phyloP scores from a whole-genome alignment of 169 alveolate species.

The Theileria sp. region DNA sequence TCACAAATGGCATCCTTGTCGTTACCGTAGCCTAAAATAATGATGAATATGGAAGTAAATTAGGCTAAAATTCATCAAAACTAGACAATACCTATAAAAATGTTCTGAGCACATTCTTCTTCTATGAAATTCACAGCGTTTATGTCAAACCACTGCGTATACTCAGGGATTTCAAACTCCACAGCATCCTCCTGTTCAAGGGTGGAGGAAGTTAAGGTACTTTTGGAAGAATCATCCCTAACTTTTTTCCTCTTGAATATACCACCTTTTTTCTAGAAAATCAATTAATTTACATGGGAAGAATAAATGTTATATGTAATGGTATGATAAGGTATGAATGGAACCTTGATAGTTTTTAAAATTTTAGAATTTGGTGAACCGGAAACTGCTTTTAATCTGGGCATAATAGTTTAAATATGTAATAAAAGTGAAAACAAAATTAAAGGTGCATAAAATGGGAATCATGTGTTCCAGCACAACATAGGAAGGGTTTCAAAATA shows the following conservation, averaged over 20 bases:
- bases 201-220: neutral
- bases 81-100: constrained; percentile 17
- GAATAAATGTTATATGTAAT: neutral
- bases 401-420: neutral
- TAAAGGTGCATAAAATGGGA: neutral
- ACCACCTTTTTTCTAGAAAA: neutral
- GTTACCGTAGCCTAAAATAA: constrained; percentile 11
- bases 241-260: neutral
- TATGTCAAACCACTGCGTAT: constrained; percentile 43
- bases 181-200: neutral
- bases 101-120: constrained; percentile 36
- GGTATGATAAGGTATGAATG: neutral
- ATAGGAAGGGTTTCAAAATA: constrained; percentile 8
- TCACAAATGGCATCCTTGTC: constrained; percentile 14
- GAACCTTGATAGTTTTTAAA: neutral
- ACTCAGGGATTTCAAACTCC: constrained; percentile 4
- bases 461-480: neutral
- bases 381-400: neutral
- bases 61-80: neutral
- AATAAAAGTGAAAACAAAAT: neutral
- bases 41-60: neutral
- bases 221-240: neutral
- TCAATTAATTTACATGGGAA: neutral
- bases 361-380: neutral
- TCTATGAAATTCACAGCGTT: constrained; percentile 27